These are phyloP conservation scores for Phytophthora capsici DNA, from an alignment of 352 stramenopile genomes.

Conservation along the genomic window DNA sequence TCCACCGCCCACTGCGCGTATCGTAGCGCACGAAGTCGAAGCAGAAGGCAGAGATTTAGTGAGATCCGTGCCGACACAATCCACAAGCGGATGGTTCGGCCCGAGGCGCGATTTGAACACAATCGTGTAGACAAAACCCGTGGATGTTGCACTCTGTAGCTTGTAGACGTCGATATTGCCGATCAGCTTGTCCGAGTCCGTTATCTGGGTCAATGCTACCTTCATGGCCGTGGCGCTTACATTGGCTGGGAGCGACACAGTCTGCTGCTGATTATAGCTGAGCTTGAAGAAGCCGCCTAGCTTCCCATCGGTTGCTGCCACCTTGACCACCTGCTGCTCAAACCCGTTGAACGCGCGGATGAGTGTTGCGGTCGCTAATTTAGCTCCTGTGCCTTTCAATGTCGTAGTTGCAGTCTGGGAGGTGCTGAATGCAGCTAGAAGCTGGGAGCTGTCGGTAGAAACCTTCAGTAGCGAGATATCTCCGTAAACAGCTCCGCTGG, in stretches of 20 bases:
- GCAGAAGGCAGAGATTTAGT: conserved; percentile 50
- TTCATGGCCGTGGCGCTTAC: conserved; percentile 63
- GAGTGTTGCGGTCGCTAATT: conserved; percentile 76
- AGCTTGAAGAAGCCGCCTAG: conserved; percentile 91
- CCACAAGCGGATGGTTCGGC: conserved; percentile 57
- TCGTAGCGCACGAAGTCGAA: conserved; percentile 41
- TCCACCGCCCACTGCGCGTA: conserved; percentile 40
- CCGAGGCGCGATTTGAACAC: conserved; percentile 72
- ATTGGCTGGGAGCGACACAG: conserved; percentile 69
- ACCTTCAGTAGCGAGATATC: conserved; percentile 67
- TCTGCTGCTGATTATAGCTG: conserved; percentile 86
- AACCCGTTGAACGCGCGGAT: conserved; percentile 92
- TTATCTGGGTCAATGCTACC: conserved; percentile 53
- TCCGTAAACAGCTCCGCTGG: conserved; percentile 51
- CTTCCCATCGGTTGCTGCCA: conserved; percentile 61
- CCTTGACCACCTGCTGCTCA: conserved; percentile 90
- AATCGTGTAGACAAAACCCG: conserved; percentile 66
- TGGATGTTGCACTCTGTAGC: conserved; percentile 38
- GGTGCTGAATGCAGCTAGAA: conserved; percentile 60
- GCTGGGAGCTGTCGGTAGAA: conserved; percentile 68
- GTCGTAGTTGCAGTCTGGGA: conserved; percentile 49
- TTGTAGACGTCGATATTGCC: conserved; percentile 70
- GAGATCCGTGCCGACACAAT: conserved; percentile 51
- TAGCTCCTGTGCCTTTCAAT: conserved; percentile 80
- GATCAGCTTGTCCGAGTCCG: conserved; percentile 27